These are phyloP conservation scores for Colletotrichum chrysophilum DNA, from an alignment of 2,329 filamentous ascomycete species.

Conservation along the genomic window DNA sequence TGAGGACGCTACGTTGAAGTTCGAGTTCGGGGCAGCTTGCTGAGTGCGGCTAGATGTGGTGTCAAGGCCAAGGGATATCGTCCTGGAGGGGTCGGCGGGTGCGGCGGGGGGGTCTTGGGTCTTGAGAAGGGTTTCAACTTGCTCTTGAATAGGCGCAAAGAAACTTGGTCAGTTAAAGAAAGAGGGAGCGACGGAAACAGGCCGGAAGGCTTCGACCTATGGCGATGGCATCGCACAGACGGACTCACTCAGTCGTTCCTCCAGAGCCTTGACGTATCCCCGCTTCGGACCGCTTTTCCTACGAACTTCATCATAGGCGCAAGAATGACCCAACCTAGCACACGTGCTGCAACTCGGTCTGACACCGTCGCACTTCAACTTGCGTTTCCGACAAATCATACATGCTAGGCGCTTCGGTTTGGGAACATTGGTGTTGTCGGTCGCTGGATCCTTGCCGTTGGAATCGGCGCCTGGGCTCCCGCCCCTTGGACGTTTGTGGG, in stretches of 20 bases:
- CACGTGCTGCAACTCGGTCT: conserved; percentile 90
- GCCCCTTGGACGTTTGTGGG: conserved; percentile 16
- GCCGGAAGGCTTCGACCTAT: not conserved
- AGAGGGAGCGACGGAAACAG: not conserved
- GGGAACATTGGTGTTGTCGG: conserved; percentile 65
- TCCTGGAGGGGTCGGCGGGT: conserved; percentile 36
- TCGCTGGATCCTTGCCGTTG: conserved; percentile 44
- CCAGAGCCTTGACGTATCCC: conserved; percentile 92
- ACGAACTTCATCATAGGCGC: conserved; percentile 89
- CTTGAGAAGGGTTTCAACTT: conserved; percentile 91
- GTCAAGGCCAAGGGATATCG: conserved; percentile 36
- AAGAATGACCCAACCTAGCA: conserved; percentile 82
- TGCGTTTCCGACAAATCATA: conserved; percentile 90
- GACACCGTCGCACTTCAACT: conserved; percentile 86
- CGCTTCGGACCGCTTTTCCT: conserved; percentile 95
- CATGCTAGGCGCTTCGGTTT: conserved; percentile 95
- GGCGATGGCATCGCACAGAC: not conserved
- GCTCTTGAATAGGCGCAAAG: conserved; percentile 59
- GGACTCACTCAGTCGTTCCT: conserved; percentile 86
- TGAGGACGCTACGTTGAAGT: conserved; percentile 50
- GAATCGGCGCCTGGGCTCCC: conserved; percentile 36
- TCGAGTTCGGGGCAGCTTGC: conserved; percentile 35
- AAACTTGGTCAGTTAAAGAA: not conserved
- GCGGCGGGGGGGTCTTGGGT: conserved; percentile 66
- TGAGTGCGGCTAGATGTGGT: conserved; percentile 32